Conservation (phyloP, 352 stramenopile species). For the Thalassiosira pacifica region DNA sequence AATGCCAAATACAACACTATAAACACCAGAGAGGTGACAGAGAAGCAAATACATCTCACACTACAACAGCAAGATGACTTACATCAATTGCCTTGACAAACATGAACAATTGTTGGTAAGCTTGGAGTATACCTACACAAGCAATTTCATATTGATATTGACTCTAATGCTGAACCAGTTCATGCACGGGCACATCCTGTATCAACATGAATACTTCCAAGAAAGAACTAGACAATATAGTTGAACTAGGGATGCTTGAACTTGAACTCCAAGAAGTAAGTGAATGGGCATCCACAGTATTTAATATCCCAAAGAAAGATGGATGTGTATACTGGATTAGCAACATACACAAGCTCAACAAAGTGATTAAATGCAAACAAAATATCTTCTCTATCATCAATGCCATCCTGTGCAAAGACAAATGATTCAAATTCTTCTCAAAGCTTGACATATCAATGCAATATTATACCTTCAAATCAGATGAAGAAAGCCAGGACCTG, state of each 20-base stretch:
- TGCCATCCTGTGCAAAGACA: slow-evolving; percentile 54
- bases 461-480: slow-evolving; percentile 64
- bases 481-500: slow-evolving; percentile 35
- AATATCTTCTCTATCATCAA: slow-evolving; percentile 65
- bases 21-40: too few relatives aligned
- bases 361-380: slow-evolving; percentile 45
- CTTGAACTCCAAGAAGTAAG: slow-evolving; percentile 1
- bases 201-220: slow-evolving; percentile 9
- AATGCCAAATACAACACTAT: too few relatives aligned
- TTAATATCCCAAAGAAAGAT: slow-evolving; percentile 66
- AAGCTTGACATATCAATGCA: slow-evolving; percentile 40
- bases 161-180: slow-evolving; percentile 14
- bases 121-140: slow-evolving; percentile 6
- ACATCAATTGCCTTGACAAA: neutral
- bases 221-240: slow-evolving; percentile 36
- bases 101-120: slow-evolving; percentile 21
- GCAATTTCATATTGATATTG: slow-evolving; percentile 27
- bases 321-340: too few relatives aligned
- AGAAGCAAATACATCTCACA: too few relatives aligned
- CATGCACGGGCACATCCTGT: slow-evolving; percentile 14
- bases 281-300: slow-evolving; percentile 31
- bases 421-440: slow-evolving; percentile 30
- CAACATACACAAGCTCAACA: slow-evolving; percentile 70
- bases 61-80: slow-evolving; percentile 22
- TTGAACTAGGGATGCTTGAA: slow-evolving; percentile 34